phyloP scores from a whole-genome alignment of 106 monocot species.

The Xerophyta viscosa region DNA sequence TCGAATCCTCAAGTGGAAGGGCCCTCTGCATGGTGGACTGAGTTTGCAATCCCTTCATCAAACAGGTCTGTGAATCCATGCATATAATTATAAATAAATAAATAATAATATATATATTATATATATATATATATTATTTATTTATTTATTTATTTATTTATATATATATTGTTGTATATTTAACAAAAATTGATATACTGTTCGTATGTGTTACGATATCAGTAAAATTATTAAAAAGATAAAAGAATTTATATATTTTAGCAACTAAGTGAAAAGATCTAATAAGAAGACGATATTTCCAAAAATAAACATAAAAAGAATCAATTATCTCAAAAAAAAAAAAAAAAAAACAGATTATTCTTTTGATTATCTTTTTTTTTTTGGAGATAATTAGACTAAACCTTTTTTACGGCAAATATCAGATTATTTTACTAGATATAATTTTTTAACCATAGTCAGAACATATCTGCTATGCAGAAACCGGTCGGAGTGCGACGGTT shows the following conservation, averaged over 20 bases:
- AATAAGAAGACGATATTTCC: not conserved
- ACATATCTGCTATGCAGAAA: constrained; percentile 1
- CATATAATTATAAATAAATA: too few relatives aligned
- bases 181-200: not conserved
- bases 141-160: not conserved
- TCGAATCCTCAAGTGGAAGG: constrained; percentile 38
- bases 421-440: not conserved
- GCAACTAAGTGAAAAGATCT: too few relatives aligned
- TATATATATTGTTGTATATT: not conserved
- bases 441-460: not conserved
- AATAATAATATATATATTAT: too few relatives aligned
- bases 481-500: constrained; percentile 5
- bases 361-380: too few relatives aligned
- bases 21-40: constrained; percentile 5
- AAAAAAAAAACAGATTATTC: too few relatives aligned
- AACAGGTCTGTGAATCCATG: too few relatives aligned
- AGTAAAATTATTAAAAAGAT: too few relatives aligned
- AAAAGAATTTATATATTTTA: too few relatives aligned
- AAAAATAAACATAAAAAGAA: not conserved
- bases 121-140: too few relatives aligned
- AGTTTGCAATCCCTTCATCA: constrained; percentile 19
- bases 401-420: not conserved
- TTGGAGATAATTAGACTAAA: not conserved
- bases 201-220: not conserved
- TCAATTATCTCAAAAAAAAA: too few relatives aligned